phyloP scores from a whole-genome alignment of 2,329 filamentous ascomycete genomes.

The Claviceps africana region DNA sequence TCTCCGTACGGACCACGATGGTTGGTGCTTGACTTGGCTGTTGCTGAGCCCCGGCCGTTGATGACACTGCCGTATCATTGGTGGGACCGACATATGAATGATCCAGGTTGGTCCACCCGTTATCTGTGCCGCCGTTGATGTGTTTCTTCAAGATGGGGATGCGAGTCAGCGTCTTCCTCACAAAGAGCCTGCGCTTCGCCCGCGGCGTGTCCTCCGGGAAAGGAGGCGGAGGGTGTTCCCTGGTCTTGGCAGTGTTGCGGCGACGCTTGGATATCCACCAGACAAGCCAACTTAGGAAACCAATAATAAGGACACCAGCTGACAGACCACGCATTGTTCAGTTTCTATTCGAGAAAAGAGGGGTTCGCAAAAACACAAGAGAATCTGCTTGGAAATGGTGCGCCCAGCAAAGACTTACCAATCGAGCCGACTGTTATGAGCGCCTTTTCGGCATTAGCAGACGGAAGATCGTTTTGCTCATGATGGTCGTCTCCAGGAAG shows the following conservation, averaged over 20 bases:
- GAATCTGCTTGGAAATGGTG: background rate
- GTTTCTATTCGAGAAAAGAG: background rate
- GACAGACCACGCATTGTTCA: background rate
- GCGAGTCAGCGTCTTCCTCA: conserved; percentile 10
- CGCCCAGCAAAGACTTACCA: conserved; percentile 6
- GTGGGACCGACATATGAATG: conserved; percentile 13
- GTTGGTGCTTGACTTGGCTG: background rate
- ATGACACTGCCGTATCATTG: conserved; percentile 5
- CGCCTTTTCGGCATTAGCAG: conserved; percentile 8
- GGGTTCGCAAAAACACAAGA: background rate
- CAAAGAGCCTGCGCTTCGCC: conserved; percentile 4
- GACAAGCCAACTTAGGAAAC: conserved; percentile 30
- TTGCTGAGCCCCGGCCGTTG: background rate
- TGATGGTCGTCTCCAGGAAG: background rate
- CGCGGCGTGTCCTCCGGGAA: background rate
- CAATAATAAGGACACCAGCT: conserved; percentile 30
- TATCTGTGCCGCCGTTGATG: conserved; percentile 14
- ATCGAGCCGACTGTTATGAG: conserved; percentile 10
- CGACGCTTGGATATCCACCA: conserved; percentile 19
- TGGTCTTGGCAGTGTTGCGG: conserved; percentile 18
- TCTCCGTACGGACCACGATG: conserved; percentile 8
- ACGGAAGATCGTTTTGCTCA: conserved; percentile 2
- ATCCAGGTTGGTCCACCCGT: conserved; percentile 21
- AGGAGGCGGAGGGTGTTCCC: conserved; percentile 14
- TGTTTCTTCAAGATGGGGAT: conserved; percentile 23